Base-by-base conservation (phyloP, 805 yeast genomes). In the Candida oleophila region DNA sequence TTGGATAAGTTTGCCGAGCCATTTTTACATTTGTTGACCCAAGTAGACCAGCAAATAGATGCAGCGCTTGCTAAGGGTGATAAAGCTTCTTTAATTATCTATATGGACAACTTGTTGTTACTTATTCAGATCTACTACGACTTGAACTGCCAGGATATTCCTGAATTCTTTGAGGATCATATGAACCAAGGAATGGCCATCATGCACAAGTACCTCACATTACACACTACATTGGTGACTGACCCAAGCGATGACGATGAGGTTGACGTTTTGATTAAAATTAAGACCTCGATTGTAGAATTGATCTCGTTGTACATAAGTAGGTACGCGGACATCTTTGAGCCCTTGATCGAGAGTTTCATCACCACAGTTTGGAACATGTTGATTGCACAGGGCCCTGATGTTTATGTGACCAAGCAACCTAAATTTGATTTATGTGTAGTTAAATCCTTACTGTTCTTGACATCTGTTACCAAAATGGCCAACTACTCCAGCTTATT, bases 81-180 rank as follows among this genome's bases (percentile, higher is more conserved):
- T 60, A 74, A 73, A 46, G 80, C 80, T 0, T 69, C 74, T 21
- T 70, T 90, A 49, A 61, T 60, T 30, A 69, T 83, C 1, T 72
- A 85, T 39, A 79, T 89, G 55, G 92, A 87, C 28, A 87, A 86
- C 47, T 65, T 91, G 55, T 69, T 85, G 43, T 67, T 90, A 19
- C 73, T 91, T 45, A 66, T 86, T 32, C 92, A 94, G 62, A 80
- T 95, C 33, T 95, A 88, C 66, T 89, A 83, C 62, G 99, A 94
- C 64, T 80, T 94, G 59, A 94, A 94, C 65, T 92, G 97, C 67
- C 99, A 95, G 69, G 99, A 94, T 67, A 85, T 94, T 45, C 99
- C 99, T 1, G 99, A 91, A 66, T 94, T 92, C 61, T 94, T 94
- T 62, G 99, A 95, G 68, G 98, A 94, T 67, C 80, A 94, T 62